Evolutionary conservation across 2,329 filamentous ascomycete genomes (phyloP), one percentile per base, ranked within the genome.

Genomic region (Neodidymelliopsis sp.): DNA sequence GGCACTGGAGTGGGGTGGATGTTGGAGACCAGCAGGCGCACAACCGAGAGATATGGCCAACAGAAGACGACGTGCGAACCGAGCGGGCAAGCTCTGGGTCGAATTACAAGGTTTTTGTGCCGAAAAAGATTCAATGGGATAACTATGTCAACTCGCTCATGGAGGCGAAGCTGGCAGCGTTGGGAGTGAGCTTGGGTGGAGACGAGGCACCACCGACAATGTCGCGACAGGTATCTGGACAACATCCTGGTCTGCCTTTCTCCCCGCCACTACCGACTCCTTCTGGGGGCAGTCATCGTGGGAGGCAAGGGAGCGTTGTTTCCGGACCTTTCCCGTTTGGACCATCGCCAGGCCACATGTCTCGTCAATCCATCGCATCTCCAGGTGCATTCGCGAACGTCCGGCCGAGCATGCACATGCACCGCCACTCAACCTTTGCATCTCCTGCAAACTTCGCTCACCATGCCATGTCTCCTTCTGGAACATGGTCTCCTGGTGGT

Each of bases 131-230:
- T 29, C 81, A 84, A 62, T 90, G 87, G 87, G 88, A 90, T 65
- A 79, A 85, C 19, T 96, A 97, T 71, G 88, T 92, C 49, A 83
- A 88, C 44, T 87, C 88, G 59, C 78, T 97, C 25, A 86, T 90
- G 60, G 94, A 99, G 75, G 91, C 93, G 53, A 99, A 97, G 75
- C 80, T 99, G 41, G 86, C 91, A 53, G 92, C 93, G 39, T 81
- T 99, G 45, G 94, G 94, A 57, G 94, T 97, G 10, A 91, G 85
- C 13, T 81, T 90, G 53, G 89, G 86, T 25, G 85, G 88, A 37
- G 84, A 85, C 9, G 75, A 82, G 52, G 74, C 80, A 41, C 77
- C 82, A 4, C 75, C 80, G 30, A 84, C 85, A 3, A 80, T 87
- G 57, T 93, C 91, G 11, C 79, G 87, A 49, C 87, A 89, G 63